Evolutionary conservation across 352 stramenopile genomes (phyloP), one percentile per base, ranked within the genome.

Genomic region (Pythium plurisporium): DNA sequence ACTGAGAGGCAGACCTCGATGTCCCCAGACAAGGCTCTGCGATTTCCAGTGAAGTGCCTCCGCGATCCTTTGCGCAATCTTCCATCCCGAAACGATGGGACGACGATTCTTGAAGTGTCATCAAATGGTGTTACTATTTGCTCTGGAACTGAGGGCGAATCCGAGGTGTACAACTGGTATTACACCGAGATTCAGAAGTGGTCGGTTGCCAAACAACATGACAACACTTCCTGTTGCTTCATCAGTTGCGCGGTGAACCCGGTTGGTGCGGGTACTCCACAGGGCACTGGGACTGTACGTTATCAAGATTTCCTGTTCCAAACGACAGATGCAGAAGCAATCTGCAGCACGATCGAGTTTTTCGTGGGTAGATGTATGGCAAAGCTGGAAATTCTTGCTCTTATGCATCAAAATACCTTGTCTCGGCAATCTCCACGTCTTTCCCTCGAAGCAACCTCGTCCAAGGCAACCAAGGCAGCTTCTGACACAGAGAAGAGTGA

Each of bases 161-260:
- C 69, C 0, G 70, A 82, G 25, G 53, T 87, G 20, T 80, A 76
- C 61, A 78, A 67, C 26, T 90, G 82, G 82, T 91, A 89, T 53
- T 91, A 87, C 38, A 91, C 82, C 0, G 82, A 89, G 9, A 77
- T 91, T 11, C 79, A 86, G 22, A 89, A 86, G 27, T 91, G 82
- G 74, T 87, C 79, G 4, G 72, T 88, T 1, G 76, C 82, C 6
- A 66, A 64, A 41, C 75, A 85, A 23, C 73, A 87, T 25, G 65
- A 70, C 4, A 69, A 63, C 4, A 65, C 77, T 5, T 52, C 57
- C n/a, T 90, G 80, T 54, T 88, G 78, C 36, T 65, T 88, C 17
- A 55, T 90, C 19, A 82, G 64, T 46, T 90, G 77, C 40, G 50
- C 67, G 19, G 36, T 38, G 0, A 12, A 26, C 33, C 10, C 51